A percentile compares a stretch with the other conserved stretches of the same genome.
phyloP scores from a whole-genome alignment of 1,139 yeast genomes.

The Torulaspora pretoriensis region DNA sequence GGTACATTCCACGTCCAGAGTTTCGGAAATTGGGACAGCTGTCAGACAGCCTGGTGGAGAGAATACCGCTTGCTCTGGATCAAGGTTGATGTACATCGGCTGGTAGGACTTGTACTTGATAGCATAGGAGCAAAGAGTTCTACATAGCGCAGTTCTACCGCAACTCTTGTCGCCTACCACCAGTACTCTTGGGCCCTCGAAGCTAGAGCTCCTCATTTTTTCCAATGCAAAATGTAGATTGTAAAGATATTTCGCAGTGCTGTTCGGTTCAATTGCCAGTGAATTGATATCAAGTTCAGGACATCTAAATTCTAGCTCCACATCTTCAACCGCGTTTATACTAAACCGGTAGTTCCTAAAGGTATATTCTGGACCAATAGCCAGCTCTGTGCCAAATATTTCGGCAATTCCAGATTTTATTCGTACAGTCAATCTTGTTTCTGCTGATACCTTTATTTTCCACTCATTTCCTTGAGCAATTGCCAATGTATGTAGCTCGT shows the following conservation, averaged over 20 bases:
- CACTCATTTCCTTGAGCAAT: constrained; percentile 63
- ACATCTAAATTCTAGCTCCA: constrained; percentile 45
- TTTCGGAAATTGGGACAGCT: constrained; percentile 79
- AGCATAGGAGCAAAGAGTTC: constrained; percentile 71
- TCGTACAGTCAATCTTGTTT: constrained; percentile 52
- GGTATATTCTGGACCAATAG: constrained; percentile 60
- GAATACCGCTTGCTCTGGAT: constrained; percentile 76
- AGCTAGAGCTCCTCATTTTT: constrained; percentile 45
- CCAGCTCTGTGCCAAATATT: constrained; percentile 87
- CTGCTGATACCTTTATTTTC: constrained; percentile 73
- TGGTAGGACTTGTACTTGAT: constrained; percentile 60
- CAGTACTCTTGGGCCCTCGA: constrained; percentile 62
- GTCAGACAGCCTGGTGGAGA: constrained; percentile 81
- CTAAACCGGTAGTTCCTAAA: constrained; percentile 57
- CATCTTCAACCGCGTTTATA: constrained; percentile 58
- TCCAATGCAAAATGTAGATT: constrained; percentile 78
- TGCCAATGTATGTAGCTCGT: constrained; percentile 20
- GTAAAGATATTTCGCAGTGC: constrained; percentile 44
- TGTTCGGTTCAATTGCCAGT: constrained; percentile 20
- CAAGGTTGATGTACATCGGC: constrained; percentile 71
- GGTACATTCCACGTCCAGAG: constrained; percentile 67
- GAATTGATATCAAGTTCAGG: constrained; percentile 19
- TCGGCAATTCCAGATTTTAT: constrained; percentile 73
- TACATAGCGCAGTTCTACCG: constrained; percentile 77
- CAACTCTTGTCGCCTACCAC: constrained; percentile 66